These are phyloP conservation scores for Helenozyma baotianmanensis DNA, from an alignment of 805 yeast species.

Conservation along the genomic window DNA sequence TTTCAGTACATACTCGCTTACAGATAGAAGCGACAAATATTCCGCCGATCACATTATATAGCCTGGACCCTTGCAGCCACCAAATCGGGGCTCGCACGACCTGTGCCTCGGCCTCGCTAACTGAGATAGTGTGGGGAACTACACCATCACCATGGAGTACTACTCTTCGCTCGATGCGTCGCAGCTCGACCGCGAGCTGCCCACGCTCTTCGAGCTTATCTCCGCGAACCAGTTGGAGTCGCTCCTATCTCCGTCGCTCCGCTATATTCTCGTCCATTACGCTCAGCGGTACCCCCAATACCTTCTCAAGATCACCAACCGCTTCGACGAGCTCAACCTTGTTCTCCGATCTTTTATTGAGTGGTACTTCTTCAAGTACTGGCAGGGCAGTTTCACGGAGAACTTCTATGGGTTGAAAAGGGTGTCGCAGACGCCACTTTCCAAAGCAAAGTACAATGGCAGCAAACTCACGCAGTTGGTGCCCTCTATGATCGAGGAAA, in stretches of 20 bases:
- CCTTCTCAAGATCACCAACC: slow-evolving; percentile 55
- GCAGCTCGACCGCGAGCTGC: slow-evolving; percentile 66
- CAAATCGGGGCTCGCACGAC: too few relatives aligned
- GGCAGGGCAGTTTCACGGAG: slow-evolving; percentile 88
- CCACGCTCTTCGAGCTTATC: slow-evolving; percentile 84
- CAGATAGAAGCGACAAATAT: neutral
- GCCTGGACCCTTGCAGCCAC: too few relatives aligned
- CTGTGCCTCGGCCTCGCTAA: too few relatives aligned
- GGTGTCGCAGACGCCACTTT: slow-evolving; percentile 35
- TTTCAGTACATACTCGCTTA: too few relatives aligned
- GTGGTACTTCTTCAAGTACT: slow-evolving; percentile 58
- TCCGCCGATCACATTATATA: too few relatives aligned
- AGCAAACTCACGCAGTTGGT: slow-evolving; percentile 32
- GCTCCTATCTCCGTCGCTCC: slow-evolving; percentile 73
- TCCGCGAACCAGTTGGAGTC: slow-evolving; percentile 76
- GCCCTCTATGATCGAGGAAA: slow-evolving; percentile 43
- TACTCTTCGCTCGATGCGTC: slow-evolving; percentile 76
- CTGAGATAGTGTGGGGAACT: slow-evolving; percentile 11
- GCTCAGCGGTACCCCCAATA: slow-evolving; percentile 73
- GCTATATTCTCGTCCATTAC: slow-evolving; percentile 76
- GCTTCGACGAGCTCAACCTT: slow-evolving; percentile 73
- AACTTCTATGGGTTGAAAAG: slow-evolving; percentile 88
- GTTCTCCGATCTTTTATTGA: slow-evolving; percentile 62
- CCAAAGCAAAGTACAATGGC: slow-evolving; percentile 24
- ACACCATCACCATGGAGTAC: slow-evolving; percentile 56